These are phyloP conservation scores for Botrytis medusae DNA, from an alignment of 2,329 filamentous ascomycete species.

Conservation along the genomic window DNA sequence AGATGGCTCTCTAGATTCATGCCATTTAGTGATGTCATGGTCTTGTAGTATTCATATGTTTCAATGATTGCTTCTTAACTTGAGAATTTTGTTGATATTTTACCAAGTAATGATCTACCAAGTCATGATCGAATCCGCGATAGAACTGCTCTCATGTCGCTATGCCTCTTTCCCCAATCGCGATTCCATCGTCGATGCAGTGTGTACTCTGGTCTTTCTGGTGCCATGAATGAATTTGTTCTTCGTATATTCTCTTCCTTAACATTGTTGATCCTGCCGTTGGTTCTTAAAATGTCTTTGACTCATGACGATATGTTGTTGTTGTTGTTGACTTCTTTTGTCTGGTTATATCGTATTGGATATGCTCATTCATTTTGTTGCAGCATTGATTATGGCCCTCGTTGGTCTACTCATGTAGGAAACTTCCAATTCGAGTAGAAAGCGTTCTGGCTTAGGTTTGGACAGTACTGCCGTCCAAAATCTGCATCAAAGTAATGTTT, in stretches of 20 bases:
- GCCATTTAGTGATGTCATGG: background rate
- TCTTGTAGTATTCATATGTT: background rate
- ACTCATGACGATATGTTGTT: background rate
- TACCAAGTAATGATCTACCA: background rate
- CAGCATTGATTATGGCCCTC: background rate
- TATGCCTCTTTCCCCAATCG: background rate
- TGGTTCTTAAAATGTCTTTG: slow-evolving; percentile 8
- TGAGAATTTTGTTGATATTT: background rate
- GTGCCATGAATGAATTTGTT: background rate
- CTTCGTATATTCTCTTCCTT: background rate
- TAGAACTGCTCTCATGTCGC: background rate
- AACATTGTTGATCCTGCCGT: background rate
- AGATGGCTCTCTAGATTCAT: background rate
- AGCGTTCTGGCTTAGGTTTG: background rate
- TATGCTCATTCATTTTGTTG: background rate
- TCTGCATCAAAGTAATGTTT: background rate
- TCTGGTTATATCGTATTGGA: background rate
- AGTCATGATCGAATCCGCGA: background rate
- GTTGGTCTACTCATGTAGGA: background rate
- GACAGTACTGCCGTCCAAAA: background rate
- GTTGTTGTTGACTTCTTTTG: background rate
- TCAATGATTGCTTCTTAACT: background rate
- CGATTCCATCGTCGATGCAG: background rate
- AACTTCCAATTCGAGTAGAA: background rate
- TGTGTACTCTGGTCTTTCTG: background rate